These are phyloP conservation scores for Leucaena leucocephala DNA, from an alignment of 306 rosid species.

Conservation along the genomic window DNA sequence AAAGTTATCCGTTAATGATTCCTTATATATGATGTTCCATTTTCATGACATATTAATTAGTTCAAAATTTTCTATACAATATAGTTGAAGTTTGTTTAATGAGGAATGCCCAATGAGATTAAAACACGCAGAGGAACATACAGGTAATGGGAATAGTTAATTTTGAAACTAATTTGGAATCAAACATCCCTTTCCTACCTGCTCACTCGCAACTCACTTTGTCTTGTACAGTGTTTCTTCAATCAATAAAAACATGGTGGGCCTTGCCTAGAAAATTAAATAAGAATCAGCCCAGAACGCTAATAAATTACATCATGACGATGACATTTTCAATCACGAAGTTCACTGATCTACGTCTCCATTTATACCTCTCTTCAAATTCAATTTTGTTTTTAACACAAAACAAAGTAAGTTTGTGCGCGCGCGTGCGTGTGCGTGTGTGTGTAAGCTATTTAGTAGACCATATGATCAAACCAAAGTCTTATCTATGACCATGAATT, in stretches of 20 bases:
- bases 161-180: not conserved
- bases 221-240: not conserved
- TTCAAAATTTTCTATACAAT: not conserved
- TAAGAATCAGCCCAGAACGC: not conserved
- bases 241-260: not conserved
- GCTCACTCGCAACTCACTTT: no score
- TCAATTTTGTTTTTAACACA: not conserved
- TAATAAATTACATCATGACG: not conserved
- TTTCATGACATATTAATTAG: not conserved
- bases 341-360: not conserved
- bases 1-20: not conserved
- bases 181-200: not conserved
- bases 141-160: not conserved
- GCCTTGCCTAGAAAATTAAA: not conserved
- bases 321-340: not conserved
- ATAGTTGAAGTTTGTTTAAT: not conserved
- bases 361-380: not conserved
- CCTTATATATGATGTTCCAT: no score
- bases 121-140: not conserved
- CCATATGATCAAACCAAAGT: no score
- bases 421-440: no score
- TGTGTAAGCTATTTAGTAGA: no score
- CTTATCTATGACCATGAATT: no score
- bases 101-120: not conserved
- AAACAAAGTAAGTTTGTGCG: no score